Evolutionary conservation across 2,329 filamentous ascomycete species (phyloP), one percentile per base, ranked within the genome.

Genomic region (Phialocephala sp.): DNA sequence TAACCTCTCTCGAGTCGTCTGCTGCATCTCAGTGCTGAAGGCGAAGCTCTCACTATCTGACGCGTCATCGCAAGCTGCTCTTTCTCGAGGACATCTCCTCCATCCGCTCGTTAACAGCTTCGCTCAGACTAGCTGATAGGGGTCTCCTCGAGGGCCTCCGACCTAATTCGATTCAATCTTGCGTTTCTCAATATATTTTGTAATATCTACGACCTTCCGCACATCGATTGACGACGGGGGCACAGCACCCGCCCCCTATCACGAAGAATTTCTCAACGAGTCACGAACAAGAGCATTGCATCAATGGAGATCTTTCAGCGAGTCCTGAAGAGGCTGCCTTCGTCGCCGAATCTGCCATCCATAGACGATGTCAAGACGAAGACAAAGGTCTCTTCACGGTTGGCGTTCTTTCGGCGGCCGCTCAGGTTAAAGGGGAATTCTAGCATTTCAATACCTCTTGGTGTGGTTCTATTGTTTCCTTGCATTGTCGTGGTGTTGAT

Each of bases 361-460:
- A 68, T 82, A 59, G 82, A 83, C 68, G 81, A 83, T 69, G 76
- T 72, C 59, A 79, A 80, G 69, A 63, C 65, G 73, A 78, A 71
- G 79, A 80, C 72, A 78, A 83, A 76, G 76, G 77, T 66, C 72
- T 68, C 70, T 50, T 76, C 85, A 20, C 82, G 83, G 74, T 83
- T 96, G 74, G 90, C 91, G 68, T 96, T 97, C 79, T 92, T 98
- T 78, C 86, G 89, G 73, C 87, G 92, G 76, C 92, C 94, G 60
- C 87, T 99, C 83, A 89, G 94, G 73, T 82, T 99, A 81, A 91
- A 89, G 80, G 92, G 93, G 74, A 97, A 97, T 80, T 97, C 94
- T 63, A 91, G 90, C 75, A 88, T 97, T 78, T 97, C 94, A 60
- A 90, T 98, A 77, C 95, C 95, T 32, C 83, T 99, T 60, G 94